Evolutionary conservation across 257 asterid genomes (phyloP), one percentile per base, ranked within the genome.

Genomic region (Jacaranda copaia): DNA sequence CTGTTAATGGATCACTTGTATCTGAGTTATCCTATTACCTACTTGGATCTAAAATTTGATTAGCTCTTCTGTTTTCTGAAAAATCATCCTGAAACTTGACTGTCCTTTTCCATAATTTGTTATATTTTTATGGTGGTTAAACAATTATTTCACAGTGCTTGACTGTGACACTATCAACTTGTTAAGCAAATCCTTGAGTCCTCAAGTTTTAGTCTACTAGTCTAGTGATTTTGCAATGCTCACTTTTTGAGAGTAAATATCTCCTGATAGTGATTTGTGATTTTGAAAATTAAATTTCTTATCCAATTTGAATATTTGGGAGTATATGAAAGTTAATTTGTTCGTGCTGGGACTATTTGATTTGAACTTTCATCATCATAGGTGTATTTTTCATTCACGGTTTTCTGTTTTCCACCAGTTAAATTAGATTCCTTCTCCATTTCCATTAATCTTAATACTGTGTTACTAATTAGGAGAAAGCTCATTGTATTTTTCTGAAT

Each of bases 381-480:
- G 6, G 32, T 25, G 32, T 25, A 25, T 25, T 67, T 51, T 42
- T 60, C 19, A 4, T 8, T 39, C 46, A 42, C n/a, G 15, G 16
- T 42, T 48, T 73, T 72, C 25, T 77, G 52, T 59, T 36, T 36
- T 59, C 57, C 53, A 39, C 20, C 48, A 20, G 60, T 25, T 49
- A 19, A 66, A 51, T 62, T 58, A 14, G 20, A 16, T 51, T 35
- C 45, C 15, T 32, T 68, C 65, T 5, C 69, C 13, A 49, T 70
- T 48, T 59, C 39, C 39, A 51, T 48, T 20, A 11, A 49, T 51
- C 35, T 57, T 70, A 74, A 20, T 52, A 68, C 14, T 51, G 53
- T 68, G 42, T 39, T 5, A 40, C 19, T 53, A 67, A 38, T 71
- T 48, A 14, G n/a, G 43, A 35, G 53, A 39, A 62, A 75, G 57